Evolutionary conservation across 192 early-diverging fungal species (phyloP).

Genomic region (Glomus cerebriforme): DNA sequence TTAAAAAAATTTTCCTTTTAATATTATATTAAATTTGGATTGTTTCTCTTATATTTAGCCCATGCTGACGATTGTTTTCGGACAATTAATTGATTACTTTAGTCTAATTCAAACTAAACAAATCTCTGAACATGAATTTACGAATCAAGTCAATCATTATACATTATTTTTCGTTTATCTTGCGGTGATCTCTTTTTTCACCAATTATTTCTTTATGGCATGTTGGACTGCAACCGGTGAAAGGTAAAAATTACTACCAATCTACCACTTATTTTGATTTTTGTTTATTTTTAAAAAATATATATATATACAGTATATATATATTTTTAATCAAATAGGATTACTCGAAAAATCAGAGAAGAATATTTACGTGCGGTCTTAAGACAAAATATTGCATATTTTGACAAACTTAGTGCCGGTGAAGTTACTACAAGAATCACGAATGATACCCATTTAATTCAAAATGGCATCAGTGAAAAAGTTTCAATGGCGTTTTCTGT

Average conservation of each 20-base stretch:
- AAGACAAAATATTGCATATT: conserved; percentile 88
- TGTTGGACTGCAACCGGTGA: background rate
- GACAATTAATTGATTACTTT: background rate
- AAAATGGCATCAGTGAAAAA: conserved; percentile 89
- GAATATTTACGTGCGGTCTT: conserved; percentile 76
- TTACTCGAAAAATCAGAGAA: conserved; percentile 70
- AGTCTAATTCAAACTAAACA: background rate
- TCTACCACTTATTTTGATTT: no score
- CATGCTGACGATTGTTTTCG: background rate
- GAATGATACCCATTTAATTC: conserved; percentile 83
- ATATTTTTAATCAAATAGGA: background rate
- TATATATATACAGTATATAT: no score
- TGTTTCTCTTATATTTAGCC: background rate
- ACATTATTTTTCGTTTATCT: background rate
- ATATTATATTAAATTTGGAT: no score
- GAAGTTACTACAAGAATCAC: conserved; percentile 84
- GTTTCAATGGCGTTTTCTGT: conserved; percentile 62
- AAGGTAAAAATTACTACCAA: background rate
- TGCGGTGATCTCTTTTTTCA: background rate
- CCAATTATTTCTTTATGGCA: background rate
- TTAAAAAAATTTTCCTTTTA: background rate
- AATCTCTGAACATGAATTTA: background rate
- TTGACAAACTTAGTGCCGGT: conserved; percentile 77
- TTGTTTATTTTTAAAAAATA: no score
- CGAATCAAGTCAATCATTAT: background rate